Evolutionary conservation across 352 stramenopile genomes (phyloP), one percentile per base, ranked within the genome.

Genomic region (Globisporangium spiculum): DNA sequence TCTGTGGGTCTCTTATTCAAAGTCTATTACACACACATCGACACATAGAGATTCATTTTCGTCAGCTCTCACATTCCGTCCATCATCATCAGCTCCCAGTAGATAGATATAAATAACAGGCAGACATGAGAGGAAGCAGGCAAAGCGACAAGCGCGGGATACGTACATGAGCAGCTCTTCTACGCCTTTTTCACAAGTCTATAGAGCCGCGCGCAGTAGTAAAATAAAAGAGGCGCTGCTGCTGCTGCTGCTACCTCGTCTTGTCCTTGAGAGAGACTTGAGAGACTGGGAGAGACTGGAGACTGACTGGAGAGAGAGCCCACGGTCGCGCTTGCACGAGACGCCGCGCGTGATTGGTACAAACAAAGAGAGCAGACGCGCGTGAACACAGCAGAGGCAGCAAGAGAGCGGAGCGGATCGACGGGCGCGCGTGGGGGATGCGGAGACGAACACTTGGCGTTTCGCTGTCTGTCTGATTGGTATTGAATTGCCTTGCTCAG

Each of bases 401-500:
- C 5, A 12, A 24, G 50, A 18, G 50, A 5, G 50, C 8, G 50
- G 26, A 9, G 50, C n/a, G 50, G 50, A 3, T 18, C 8, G 50
- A 56, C 9, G 50, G 18, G 10, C 9, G 50, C 50, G 50, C 50
- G 50, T 18, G 46, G 50, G 50, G 48, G 50, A 20, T 27, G 50
- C 50, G 22, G 50, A 56, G 50, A 27, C 50, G 50, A 56, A 30
- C 50, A 7, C 30, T 16, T 62, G 56, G 56, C 56, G 56, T 62
- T 62, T 62, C 56, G 32, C 56, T 44, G 55, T 36, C 54, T n/a
- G 41, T 34, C 27, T 61, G 56, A 62, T 62, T 50, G 56, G 44
- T 52, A 52, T 52, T 52, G 56, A 26, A 60, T 60, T 32, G 30
- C 55, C 55, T 60, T 34, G 41, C 18, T 61, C 56, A 61, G 32